These are phyloP conservation scores for Parafenestella ontariensis DNA, from an alignment of 2,329 filamentous ascomycete genomes.

Conservation along the genomic window DNA sequence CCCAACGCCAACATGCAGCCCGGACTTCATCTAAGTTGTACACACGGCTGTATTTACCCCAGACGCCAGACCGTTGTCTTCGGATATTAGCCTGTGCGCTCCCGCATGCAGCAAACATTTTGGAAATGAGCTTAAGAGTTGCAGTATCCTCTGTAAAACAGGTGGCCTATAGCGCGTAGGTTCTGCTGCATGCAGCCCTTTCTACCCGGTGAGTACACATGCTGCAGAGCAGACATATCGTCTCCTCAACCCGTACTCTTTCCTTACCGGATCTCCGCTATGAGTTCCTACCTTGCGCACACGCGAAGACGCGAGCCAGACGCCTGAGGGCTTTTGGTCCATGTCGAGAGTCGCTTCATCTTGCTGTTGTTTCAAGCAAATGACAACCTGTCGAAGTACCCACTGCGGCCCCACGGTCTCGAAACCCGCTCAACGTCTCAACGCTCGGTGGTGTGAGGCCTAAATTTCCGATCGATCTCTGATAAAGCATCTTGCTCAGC, in stretches of 20 bases:
- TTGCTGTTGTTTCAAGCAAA: constrained; percentile 34
- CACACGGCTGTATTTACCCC: neutral
- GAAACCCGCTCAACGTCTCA: constrained; percentile 10
- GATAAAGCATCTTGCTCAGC: constrained; percentile 3
- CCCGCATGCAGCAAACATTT: constrained; percentile 4
- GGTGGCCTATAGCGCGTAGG: neutral
- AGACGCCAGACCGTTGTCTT: neutral
- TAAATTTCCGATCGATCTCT: constrained; percentile 4
- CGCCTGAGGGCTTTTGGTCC: neutral
- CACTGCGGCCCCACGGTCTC: constrained; percentile 15
- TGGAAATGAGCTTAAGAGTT: too few relatives aligned
- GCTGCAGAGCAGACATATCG: neutral
- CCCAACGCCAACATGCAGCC: constrained; percentile 3
- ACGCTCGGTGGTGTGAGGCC: constrained; percentile 11
- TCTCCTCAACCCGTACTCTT: neutral
- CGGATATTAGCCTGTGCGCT: constrained; percentile 3
- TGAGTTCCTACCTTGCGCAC: neutral
- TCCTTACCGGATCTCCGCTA: neutral
- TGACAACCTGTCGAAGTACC: constrained; percentile 18
- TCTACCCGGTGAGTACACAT: neutral
- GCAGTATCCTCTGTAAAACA: neutral
- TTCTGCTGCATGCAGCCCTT: neutral
- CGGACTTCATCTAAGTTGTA: neutral
- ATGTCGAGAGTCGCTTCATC: constrained; percentile 12
- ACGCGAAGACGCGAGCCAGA: neutral